Evolutionary conservation across 805 yeast genomes (phyloP).

Genomic region (Ogataea degrootiae): DNA sequence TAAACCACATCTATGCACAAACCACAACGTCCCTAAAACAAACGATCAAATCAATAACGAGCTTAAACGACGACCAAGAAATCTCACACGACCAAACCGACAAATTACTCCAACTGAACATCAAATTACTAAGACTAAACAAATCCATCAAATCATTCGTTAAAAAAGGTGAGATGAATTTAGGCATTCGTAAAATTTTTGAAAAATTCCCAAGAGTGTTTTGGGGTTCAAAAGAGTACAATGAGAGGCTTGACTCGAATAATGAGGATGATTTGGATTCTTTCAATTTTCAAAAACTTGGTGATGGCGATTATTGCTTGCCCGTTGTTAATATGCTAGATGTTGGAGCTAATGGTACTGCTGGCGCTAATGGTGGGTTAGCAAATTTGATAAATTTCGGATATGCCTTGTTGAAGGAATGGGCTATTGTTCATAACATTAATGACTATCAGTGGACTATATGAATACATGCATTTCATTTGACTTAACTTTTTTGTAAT

Average conservation of each 20-base stretch:
- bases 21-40: neutral
- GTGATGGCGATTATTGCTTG: neutral
- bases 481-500: too few relatives aligned
- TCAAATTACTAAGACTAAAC: conserved; percentile 11
- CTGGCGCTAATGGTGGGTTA: conserved; percentile 3
- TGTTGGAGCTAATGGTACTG: neutral
- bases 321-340: neutral
- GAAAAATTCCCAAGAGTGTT: conserved; percentile 13
- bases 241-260: neutral
- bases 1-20: neutral
- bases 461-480: neutral
- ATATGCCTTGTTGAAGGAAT: conserved; percentile 16
- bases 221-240: neutral
- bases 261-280: neutral
- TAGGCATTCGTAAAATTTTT: conserved; percentile 10
- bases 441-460: conserved; percentile 15
- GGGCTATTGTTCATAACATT: conserved; percentile 10
- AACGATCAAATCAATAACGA: neutral
- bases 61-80: neutral
- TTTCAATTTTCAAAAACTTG: neutral
- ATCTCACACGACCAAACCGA: conserved; percentile 1
- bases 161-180: conserved; percentile 13
- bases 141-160: conserved; percentile 9
- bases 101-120: conserved; percentile 4
- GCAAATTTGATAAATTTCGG: conserved; percentile 20